Base-by-base conservation (phyloP, 352 stramenopile species). In the Globisporangium lucens region DNA sequence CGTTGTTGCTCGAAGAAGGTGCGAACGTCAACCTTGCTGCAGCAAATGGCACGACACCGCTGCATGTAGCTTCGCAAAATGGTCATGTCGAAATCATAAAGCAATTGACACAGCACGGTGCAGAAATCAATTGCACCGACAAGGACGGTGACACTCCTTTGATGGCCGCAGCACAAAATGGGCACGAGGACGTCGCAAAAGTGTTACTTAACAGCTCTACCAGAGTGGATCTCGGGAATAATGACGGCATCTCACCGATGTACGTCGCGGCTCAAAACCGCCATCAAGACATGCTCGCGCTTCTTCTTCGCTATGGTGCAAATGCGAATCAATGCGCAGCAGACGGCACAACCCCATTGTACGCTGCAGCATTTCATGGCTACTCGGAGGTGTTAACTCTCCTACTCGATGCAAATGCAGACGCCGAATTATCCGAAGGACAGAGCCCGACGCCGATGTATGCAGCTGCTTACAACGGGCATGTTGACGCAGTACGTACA, bases 11-110 rank as follows among this genome's bases (percentile, higher is more conserved):
- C 8, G 8, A 58, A 7, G 2, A 51, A n/a, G 46, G 30, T 24
- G 60, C 60, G 17, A 43, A 35, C 5, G 41, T 65, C 17, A 51
- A 49, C 15, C 43, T 49, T 20, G 60, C 43, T 46, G 51, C 29
- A 20, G 17, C 29, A n/a, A 65, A 43, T 17, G 43, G 51, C n/a
- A 65, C 29, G 46, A 65, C 60, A 15, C 60, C 47, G 7, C 17
- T 65, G 46, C 33, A 65, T n/a, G 60, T 35, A 43, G 60, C 60
- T 58, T 47, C 60, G 12, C 60, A 35, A 24, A 49, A 58, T 35
- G 60, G 60, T 10, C 60, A 65, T 22, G 17, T 38, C 17, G 38
- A 65, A 9, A 43, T 65, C 33, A 46, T 49, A 29, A 35, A 49
- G 46, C 29, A 15, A 2, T 41, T 65, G 60, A 22, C 58, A 3